These are phyloP conservation scores for Hibiscus mutabilis DNA, from an alignment of 345 rosid species.

Conservation along the genomic window DNA sequence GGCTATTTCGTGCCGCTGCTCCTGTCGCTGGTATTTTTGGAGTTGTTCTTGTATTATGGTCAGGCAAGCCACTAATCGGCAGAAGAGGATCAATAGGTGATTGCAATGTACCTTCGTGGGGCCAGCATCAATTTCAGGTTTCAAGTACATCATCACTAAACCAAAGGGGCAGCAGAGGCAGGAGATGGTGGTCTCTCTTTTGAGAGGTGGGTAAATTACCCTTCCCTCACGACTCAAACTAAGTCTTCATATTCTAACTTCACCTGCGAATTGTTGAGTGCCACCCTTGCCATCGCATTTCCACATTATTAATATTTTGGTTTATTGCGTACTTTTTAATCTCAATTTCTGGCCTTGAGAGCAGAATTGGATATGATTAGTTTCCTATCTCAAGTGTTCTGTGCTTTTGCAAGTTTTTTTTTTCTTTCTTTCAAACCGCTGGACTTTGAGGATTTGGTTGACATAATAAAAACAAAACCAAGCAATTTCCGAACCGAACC, in stretches of 20 bases:
- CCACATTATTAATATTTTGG: not conserved
- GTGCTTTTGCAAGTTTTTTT: not conserved
- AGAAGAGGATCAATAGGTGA: no score
- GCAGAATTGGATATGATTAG: not conserved
- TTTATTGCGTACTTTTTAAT: not conserved
- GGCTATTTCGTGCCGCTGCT: slow-evolving; percentile 40
- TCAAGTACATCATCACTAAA: slow-evolving; percentile 15
- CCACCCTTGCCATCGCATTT: not conserved
- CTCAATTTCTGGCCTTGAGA: not conserved
- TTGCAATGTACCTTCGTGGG: no score
- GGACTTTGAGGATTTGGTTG: no score
- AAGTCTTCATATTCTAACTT: not conserved
- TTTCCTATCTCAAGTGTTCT: not conserved
- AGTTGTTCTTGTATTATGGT: slow-evolving; percentile 52
- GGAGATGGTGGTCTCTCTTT: slow-evolving; percentile 71
- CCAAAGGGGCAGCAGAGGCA: slow-evolving; percentile 47
- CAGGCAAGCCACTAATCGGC: no score
- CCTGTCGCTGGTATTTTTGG: slow-evolving; percentile 14
- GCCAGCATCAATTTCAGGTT: slow-evolving; percentile 18
- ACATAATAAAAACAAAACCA: no score
- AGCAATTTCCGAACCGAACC: no score
- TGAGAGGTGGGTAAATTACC: slow-evolving; percentile 14
- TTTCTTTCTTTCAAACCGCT: not conserved
- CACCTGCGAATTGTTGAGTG: not conserved
- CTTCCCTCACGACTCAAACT: not conserved